Evolutionary conservation across 2,329 filamentous ascomycete species (phyloP).

Genomic region (Cercospora berteroae): DNA sequence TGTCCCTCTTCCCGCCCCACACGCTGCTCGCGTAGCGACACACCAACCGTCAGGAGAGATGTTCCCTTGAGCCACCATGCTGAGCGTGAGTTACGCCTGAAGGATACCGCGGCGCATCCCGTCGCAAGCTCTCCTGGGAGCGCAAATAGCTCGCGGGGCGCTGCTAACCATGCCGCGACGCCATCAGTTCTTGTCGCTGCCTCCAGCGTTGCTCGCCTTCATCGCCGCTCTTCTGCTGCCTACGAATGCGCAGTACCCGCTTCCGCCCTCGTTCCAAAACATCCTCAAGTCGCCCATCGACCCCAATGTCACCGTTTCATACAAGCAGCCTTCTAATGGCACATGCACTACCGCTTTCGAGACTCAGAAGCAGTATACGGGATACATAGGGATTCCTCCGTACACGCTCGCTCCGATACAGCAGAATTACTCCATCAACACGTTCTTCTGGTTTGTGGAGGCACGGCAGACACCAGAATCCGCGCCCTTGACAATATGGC

Average conservation of each 20-base stretch:
- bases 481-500: conserved; percentile 60
- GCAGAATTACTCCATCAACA: conserved; percentile 59
- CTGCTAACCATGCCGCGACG: conserved; percentile 1
- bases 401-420: conserved; percentile 46
- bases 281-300: conserved; percentile 63
- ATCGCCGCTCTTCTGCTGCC: conserved; percentile 23
- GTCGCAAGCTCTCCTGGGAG: neutral
- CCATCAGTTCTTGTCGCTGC: conserved; percentile 25
- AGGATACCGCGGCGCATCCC: neutral
- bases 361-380: conserved; percentile 66
- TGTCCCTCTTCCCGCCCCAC: neutral
- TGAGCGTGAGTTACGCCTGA: neutral
- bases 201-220: conserved; percentile 30
- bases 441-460: conserved; percentile 65
- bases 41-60: neutral
- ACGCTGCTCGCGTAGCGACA: neutral
- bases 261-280: conserved; percentile 45
- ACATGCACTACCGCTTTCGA: conserved; percentile 65
- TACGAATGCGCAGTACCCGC: conserved; percentile 41
- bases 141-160: neutral
- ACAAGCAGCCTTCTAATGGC: conserved; percentile 60
- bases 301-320: conserved; percentile 63
- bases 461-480: conserved; percentile 49
- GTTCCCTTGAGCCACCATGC: neutral
- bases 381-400: conserved; percentile 62